Evolutionary conservation across 1,284 basidiomycete genomes (phyloP), one percentile per base, ranked within the genome.

Genomic region (Takashimella koratensis): DNA sequence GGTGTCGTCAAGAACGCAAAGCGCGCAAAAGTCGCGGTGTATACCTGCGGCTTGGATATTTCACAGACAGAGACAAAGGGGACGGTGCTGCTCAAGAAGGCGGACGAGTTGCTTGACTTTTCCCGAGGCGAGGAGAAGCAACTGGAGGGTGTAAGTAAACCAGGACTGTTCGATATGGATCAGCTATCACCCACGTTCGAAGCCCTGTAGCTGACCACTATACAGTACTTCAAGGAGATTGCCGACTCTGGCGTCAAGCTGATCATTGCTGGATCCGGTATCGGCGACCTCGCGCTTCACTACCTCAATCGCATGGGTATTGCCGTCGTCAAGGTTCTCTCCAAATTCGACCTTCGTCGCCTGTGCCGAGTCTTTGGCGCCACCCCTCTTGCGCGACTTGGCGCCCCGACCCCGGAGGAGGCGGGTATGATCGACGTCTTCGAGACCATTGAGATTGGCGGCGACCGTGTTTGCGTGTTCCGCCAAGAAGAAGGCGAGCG

Each of bases 31-130:
- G 92, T 96, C 45, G 94, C 89, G 5, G 89, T 98, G 53, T 98
- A 88, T 79, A 98, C 94, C 0, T 91, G 86, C 60, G 89, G 88
- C 2, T 81, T 98, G 56, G 95, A 98, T 74, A 85, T 92, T 55
- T 83, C 91, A 13, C 96, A 98, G 77, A 98, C 96, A 21, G 96
- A 99, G 78, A 99, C 96, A 21, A 99, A 99, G 77, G 96, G 96
- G 46, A 99, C 96, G 2, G 96, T 98, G 2, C 82, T 99, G 45
- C 83, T 99, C 66, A 92, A 95, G 76, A 98, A 86, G 75, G 92
- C 94, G 4, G 87, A 96, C 54, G 95, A 99, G 75, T 88, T 98
- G 83, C 82, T 96, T 60, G 92, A 95, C 79, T 99, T 98, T 71
- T 91, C 93, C 3, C 82, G 84, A 21, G 96, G 93, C 30, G 96